phyloP scores from a whole-genome alignment of 441 rosid genomes.

The Pelargonium cotyledonis region DNA sequence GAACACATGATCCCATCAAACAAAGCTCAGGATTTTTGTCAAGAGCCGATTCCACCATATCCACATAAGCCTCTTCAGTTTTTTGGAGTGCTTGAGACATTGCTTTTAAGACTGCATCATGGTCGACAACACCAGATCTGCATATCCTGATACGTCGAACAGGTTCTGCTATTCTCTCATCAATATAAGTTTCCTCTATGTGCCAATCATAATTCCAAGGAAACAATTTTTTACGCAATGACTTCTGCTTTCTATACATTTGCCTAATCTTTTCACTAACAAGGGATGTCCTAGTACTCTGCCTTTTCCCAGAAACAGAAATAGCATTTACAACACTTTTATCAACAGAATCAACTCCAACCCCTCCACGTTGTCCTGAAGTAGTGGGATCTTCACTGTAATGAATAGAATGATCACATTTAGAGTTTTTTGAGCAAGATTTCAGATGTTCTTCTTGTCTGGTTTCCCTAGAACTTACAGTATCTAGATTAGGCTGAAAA shows the following conservation, averaged over 20 bases:
- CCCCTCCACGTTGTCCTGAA: conserved; percentile 58
- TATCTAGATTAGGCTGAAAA: conserved; percentile 28
- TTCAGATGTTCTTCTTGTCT: conserved; percentile 26
- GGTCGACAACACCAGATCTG: conserved; percentile 66
- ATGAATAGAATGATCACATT: conserved; percentile 32
- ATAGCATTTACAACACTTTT: conserved; percentile 25
- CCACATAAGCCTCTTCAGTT: conserved; percentile 84
- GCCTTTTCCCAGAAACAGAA: conserved; percentile 43
- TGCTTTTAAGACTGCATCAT: conserved; percentile 75
- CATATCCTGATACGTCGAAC: conserved; percentile 72
- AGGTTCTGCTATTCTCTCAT: conserved; percentile 57
- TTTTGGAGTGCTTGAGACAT: conserved; percentile 66
- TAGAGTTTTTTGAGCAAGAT: conserved; percentile 29
- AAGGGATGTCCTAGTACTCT: conserved; percentile 43
- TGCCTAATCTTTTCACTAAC: conserved; percentile 60
- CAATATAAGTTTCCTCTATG: conserved; percentile 60
- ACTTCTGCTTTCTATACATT: conserved; percentile 76
- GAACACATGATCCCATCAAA: conserved; percentile 90
- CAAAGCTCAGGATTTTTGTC: conserved; percentile 86
- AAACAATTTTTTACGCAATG: conserved; percentile 76
- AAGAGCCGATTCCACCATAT: conserved; percentile 83
- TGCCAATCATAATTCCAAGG: conserved; percentile 99
- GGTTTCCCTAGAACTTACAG: conserved; percentile 22
- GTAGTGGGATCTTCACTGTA: conserved; percentile 61
- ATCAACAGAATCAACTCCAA: conserved; percentile 33